Conservation (phyloP, 495 filamentous ascomycete genomes). For the Choiromyces venosus region DNA sequence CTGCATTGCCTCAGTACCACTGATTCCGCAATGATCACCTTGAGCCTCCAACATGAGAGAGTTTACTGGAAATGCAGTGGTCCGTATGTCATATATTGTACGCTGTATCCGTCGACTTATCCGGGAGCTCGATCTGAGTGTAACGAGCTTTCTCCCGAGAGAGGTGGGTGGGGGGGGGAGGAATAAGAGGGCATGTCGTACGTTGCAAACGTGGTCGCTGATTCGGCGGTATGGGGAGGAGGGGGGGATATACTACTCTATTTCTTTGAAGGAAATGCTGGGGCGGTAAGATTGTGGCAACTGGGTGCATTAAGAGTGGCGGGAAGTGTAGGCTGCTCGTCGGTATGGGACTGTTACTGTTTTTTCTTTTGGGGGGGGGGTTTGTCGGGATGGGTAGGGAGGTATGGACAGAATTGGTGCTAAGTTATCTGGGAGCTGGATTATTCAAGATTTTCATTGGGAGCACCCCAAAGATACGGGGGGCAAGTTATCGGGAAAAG, state of each 20-base stretch:
- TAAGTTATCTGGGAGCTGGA: too few relatives aligned
- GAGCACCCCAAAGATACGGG: too few relatives aligned
- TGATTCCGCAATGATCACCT: background rate
- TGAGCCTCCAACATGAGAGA: background rate
- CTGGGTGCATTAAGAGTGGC: background rate
- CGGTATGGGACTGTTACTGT: background rate
- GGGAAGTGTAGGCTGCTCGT: background rate
- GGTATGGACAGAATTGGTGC: too few relatives aligned
- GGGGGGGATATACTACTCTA: background rate
- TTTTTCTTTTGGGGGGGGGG: background rate
- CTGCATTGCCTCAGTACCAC: background rate
- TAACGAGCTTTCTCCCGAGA: background rate
- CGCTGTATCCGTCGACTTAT: background rate
- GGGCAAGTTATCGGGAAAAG: too few relatives aligned
- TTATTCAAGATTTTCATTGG: too few relatives aligned
- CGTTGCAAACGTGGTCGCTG: background rate
- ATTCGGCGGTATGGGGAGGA: background rate
- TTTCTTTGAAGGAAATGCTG: background rate
- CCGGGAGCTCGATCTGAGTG: background rate
- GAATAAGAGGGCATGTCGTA: background rate
- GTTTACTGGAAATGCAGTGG: background rate
- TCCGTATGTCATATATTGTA: background rate
- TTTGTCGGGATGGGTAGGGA: too few relatives aligned
- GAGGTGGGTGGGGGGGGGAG: background rate
- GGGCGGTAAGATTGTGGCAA: background rate